Conservation (phyloP, 257 asterid genomes). For the Solanum gandarillasii region DNA sequence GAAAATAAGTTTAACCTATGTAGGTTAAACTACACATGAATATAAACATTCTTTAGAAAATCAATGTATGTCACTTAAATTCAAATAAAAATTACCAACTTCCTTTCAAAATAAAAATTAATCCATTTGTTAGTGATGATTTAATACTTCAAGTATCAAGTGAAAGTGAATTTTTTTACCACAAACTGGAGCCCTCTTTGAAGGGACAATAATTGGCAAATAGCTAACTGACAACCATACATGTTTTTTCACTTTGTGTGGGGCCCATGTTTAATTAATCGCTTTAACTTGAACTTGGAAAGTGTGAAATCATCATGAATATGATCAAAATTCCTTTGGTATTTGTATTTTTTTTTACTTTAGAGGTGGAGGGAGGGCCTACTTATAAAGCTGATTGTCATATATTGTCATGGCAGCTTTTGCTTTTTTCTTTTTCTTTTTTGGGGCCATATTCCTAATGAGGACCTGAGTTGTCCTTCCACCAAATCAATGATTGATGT, state of each 20-base stretch:
- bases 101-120: background rate
- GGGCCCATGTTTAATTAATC: background rate
- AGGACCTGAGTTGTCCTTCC: background rate
- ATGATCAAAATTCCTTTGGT: background rate
- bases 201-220: background rate
- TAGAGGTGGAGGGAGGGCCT: background rate
- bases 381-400: background rate
- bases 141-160: background rate
- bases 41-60: too few relatives aligned
- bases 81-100: too few relatives aligned
- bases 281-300: background rate
- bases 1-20: too few relatives aligned
- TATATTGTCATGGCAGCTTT: background rate
- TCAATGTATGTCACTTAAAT: too few relatives aligned
- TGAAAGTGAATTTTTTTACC: background rate
- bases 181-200: background rate
- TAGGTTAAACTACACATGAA: too few relatives aligned
- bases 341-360: background rate
- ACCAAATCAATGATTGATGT: background rate
- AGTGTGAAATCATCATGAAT: background rate
- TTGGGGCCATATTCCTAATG: background rate
- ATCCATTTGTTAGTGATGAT: background rate
- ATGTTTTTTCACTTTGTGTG: background rate
- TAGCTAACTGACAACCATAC: background rate
- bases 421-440: background rate